These are phyloP conservation scores for Metarhizium robertsii DNA, from an alignment of 2,329 filamentous ascomycete genomes.

Conservation along the genomic window DNA sequence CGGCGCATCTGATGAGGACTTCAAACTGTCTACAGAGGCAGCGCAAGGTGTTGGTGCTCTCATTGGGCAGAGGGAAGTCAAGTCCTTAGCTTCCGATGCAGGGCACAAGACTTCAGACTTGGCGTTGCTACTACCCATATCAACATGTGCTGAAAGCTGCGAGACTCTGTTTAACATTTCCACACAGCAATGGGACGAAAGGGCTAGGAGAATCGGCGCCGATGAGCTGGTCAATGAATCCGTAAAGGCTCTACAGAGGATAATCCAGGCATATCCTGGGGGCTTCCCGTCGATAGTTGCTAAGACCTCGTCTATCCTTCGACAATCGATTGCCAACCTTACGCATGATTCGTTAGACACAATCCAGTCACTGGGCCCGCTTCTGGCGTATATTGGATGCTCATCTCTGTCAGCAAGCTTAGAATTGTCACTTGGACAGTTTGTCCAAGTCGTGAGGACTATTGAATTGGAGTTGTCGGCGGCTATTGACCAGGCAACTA, in stretches of 20 bases:
- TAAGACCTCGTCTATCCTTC: slow-evolving; percentile 17
- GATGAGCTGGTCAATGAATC: slow-evolving; percentile 32
- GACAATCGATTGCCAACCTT: slow-evolving; percentile 12
- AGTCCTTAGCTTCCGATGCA: neutral
- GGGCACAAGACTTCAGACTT: slow-evolving; percentile 1
- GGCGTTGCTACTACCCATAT: slow-evolving; percentile 23
- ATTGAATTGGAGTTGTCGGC: slow-evolving; percentile 26
- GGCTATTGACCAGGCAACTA: slow-evolving; percentile 22
- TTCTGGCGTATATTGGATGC: slow-evolving; percentile 40
- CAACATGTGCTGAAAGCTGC: slow-evolving; percentile 28
- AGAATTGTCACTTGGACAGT: slow-evolving; percentile 26
- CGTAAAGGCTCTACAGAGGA: slow-evolving; percentile 30
- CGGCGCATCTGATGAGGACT: slow-evolving; percentile 25
- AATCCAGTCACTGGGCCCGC: slow-evolving; percentile 28
- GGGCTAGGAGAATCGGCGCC: slow-evolving; percentile 12
- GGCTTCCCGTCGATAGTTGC: slow-evolving; percentile 26
- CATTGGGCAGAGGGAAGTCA: slow-evolving; percentile 25
- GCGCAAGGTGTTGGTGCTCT: slow-evolving; percentile 37
- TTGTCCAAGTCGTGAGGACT: slow-evolving; percentile 27
- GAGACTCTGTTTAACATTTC: slow-evolving; percentile 22
- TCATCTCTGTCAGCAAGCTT: slow-evolving; percentile 20
- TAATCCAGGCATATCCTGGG: slow-evolving; percentile 24
- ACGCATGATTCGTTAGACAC: slow-evolving; percentile 14
- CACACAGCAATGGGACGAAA: slow-evolving; percentile 13
- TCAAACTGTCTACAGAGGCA: slow-evolving; percentile 32